These are phyloP conservation scores for Verticillium zaregamsianum DNA, from an alignment of 2,329 filamentous ascomycete genomes.

Conservation along the genomic window DNA sequence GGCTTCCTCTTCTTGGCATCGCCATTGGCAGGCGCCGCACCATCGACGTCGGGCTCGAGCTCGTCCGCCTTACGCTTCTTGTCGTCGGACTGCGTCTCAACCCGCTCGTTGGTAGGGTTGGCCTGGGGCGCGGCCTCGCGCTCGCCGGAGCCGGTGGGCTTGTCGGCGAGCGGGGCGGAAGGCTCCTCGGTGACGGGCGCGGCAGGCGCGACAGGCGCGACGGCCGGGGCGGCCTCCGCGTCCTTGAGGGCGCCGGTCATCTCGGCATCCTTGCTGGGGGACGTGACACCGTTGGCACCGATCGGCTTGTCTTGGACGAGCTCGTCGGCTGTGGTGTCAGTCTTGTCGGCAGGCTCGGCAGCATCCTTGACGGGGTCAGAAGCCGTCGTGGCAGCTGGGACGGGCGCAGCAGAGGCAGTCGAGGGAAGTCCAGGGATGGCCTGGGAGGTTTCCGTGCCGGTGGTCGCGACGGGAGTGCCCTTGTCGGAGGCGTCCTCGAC, in stretches of 20 bases:
- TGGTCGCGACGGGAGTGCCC: slow-evolving; percentile 7
- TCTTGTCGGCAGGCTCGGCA: slow-evolving; percentile 9
- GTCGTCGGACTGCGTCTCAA: slow-evolving; percentile 16
- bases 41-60: slow-evolving; percentile 15
- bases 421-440: background rate
- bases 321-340: slow-evolving; percentile 21
- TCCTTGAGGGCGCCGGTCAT: slow-evolving; percentile 14
- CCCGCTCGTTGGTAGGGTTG: slow-evolving; percentile 12
- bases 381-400: background rate
- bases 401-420: background rate
- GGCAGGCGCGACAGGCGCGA: slow-evolving; percentile 5
- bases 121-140: slow-evolving; percentile 9
- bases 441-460: background rate
- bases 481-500: slow-evolving; percentile 9
- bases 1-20: slow-evolving; percentile 17
- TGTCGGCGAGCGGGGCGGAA: background rate
- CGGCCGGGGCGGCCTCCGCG: slow-evolving; percentile 16
- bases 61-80: slow-evolving; percentile 39
- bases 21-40: slow-evolving; percentile 8
- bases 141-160: slow-evolving; percentile 4
- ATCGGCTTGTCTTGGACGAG: slow-evolving; percentile 23
- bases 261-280: slow-evolving; percentile 13
- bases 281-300: slow-evolving; percentile 7
- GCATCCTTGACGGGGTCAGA: background rate
- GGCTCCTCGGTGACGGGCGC: slow-evolving; percentile 4